Conservation (phyloP, 352 stramenopile genomes). For the Phytophthora pini region DNA sequence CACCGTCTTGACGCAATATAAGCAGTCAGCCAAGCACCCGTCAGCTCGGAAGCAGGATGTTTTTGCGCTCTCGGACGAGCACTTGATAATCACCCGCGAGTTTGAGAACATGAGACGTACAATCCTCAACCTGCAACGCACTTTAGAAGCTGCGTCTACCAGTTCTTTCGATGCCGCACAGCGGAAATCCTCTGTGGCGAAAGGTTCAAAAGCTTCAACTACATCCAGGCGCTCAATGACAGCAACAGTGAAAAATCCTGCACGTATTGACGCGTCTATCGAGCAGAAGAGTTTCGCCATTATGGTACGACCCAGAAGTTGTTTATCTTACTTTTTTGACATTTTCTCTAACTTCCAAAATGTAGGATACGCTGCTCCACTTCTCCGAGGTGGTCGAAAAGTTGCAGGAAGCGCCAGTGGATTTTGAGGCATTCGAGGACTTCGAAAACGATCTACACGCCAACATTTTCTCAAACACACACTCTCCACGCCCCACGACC, state of each 20-base stretch:
- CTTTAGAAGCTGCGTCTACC: constrained; percentile 48
- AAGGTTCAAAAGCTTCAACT: constrained; percentile 17
- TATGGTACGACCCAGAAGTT: constrained; percentile 41
- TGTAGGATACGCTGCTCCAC: constrained; percentile 62
- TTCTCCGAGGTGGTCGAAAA: constrained; percentile 65
- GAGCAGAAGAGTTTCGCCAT: constrained; percentile 64
- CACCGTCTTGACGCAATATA: constrained; percentile 28
- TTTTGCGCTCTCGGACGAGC: constrained; percentile 55
- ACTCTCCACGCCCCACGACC: constrained; percentile 12
- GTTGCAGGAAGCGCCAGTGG: constrained; percentile 53
- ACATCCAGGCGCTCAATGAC: constrained; percentile 25
- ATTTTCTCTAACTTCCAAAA: constrained; percentile 1
- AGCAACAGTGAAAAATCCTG: constrained; percentile 38
- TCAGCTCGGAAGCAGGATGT: constrained; percentile 14
- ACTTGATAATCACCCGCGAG: constrained; percentile 48
- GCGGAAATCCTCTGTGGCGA: constrained; percentile 24
- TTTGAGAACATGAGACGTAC: constrained; percentile 61
- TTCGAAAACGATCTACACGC: constrained; percentile 23
- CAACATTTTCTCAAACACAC: constrained; percentile 13
- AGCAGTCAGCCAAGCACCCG: constrained; percentile 10
- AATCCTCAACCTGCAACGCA: constrained; percentile 59
- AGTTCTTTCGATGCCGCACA: constrained; percentile 40
- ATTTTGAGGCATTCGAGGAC: constrained; percentile 49
- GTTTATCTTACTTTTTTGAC: background rate
- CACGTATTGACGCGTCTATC: constrained; percentile 51